Evolutionary conservation across 495 filamentous ascomycete species (phyloP).

Genomic region (Hypoxylon lienhwacheense): DNA sequence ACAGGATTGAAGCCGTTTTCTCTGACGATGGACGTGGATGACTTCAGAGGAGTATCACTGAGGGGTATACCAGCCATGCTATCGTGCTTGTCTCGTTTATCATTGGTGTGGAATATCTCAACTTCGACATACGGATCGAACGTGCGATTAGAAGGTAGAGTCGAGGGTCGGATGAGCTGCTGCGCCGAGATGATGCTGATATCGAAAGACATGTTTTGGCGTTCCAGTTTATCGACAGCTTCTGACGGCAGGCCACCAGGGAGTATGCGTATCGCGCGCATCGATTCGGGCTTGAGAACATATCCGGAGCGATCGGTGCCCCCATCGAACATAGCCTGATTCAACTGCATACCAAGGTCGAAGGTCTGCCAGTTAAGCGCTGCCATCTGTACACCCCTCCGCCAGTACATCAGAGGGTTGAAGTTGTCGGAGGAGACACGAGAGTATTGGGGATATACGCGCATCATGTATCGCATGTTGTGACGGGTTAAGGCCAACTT

Average conservation of each 20-base stretch:
- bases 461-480: slow-evolving; percentile 88
- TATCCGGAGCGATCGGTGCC: slow-evolving; percentile 87
- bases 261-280: slow-evolving; percentile 62
- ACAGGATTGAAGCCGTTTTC: slow-evolving; percentile 91
- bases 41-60: slow-evolving; percentile 65
- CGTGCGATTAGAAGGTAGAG: slow-evolving; percentile 65
- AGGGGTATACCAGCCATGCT: slow-evolving; percentile 53
- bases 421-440: slow-evolving; percentile 88
- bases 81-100: slow-evolving; percentile 64
- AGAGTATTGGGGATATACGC: slow-evolving; percentile 83
- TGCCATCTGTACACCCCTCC: slow-evolving; percentile 93
- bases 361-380: slow-evolving; percentile 99
- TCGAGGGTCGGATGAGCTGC: slow-evolving; percentile 81
- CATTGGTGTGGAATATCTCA: slow-evolving; percentile 91
- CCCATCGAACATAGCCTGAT: slow-evolving; percentile 97
- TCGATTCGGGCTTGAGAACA: slow-evolving; percentile 85
- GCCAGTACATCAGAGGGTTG: slow-evolving; percentile 88
- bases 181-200: slow-evolving; percentile 93
- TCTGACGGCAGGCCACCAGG: slow-evolving; percentile 50
- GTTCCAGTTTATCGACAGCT: slow-evolving; percentile 60
- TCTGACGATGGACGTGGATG: slow-evolving; percentile 72
- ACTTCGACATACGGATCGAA: slow-evolving; percentile 94
- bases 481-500: slow-evolving; percentile 80
- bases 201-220: slow-evolving; percentile 77
- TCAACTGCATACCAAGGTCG: slow-evolving; percentile 90